Conservation (phyloP, 495 filamentous ascomycete genomes). For the Talaromyces liani region DNA sequence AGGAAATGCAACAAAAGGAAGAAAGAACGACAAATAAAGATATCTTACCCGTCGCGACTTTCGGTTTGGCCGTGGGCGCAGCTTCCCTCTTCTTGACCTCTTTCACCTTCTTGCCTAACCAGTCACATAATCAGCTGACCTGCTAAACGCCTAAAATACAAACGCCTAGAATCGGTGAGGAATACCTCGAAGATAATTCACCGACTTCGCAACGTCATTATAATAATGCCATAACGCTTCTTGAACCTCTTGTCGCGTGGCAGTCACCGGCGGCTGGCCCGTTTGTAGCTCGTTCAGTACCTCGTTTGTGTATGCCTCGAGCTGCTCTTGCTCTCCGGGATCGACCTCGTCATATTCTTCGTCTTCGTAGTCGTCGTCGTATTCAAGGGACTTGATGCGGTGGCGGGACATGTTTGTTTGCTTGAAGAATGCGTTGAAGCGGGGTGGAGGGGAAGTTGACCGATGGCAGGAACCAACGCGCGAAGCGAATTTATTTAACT, state of each 20-base stretch:
- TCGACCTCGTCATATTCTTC: conserved; percentile 38
- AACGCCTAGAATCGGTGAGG: neutral
- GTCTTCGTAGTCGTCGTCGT: conserved; percentile 29
- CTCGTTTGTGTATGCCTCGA: conserved; percentile 30
- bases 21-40: conserved; percentile 14
- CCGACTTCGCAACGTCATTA: conserved; percentile 80
- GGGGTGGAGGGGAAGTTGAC: conserved; percentile 5
- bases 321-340: conserved; percentile 35
- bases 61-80: conserved; percentile 26
- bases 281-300: conserved; percentile 31
- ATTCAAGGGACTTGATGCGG: conserved; percentile 38
- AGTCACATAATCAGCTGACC: conserved; percentile 10
- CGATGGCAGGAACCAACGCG: neutral
- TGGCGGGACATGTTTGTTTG: conserved; percentile 34
- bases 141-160: neutral
- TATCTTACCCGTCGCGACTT: conserved; percentile 44
- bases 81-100: conserved; percentile 31
- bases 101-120: conserved; percentile 36
- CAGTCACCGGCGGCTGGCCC: conserved; percentile 32
- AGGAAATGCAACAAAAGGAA: conserved; percentile 6
- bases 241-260: conserved; percentile 58
- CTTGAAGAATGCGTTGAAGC: neutral
- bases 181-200: conserved; percentile 66
- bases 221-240: conserved; percentile 95
- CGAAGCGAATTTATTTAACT: neutral